These are phyloP conservation scores for Lagenidium giganteum DNA, from an alignment of 352 stramenopile genomes.

Conservation along the genomic window DNA sequence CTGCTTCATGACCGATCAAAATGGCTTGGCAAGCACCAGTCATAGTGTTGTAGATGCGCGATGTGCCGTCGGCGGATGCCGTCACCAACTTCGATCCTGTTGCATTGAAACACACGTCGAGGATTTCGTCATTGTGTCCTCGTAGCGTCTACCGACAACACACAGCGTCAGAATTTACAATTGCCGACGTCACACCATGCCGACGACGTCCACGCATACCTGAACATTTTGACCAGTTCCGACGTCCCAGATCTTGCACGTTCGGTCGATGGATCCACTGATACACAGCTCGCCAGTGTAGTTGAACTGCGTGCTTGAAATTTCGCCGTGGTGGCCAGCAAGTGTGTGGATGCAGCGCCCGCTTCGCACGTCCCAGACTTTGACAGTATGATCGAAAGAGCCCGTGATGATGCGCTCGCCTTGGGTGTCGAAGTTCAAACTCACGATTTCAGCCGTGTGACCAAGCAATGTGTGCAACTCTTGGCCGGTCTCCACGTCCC, in stretches of 20 bases:
- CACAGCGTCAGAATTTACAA: not conserved
- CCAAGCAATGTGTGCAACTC: conserved; percentile 92
- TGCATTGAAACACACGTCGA: conserved; percentile 94
- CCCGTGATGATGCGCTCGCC: conserved; percentile 92
- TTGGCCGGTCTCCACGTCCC: conserved; percentile 93
- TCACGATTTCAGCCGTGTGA: conserved; percentile 94
- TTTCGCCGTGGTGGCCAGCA: conserved; percentile 92
- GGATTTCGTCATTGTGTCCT: conserved; percentile 94
- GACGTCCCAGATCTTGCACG: conserved; percentile 94
- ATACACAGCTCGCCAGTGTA: conserved; percentile 91
- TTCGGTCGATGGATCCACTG: conserved; percentile 92
- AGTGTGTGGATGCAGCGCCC: conserved; percentile 90
- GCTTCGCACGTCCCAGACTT: conserved; percentile 85
- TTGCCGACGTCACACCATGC: not conserved
- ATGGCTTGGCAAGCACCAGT: conserved; percentile 93
- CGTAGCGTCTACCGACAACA: conserved; percentile 70
- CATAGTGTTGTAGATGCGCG: conserved; percentile 95
- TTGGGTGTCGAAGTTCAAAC: conserved; percentile 92
- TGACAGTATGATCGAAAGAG: conserved; percentile 95
- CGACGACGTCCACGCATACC: conserved; percentile 6
- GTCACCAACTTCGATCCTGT: conserved; percentile 94
- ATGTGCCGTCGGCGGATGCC: conserved; percentile 90
- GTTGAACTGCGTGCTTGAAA: conserved; percentile 94
- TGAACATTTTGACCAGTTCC: conserved; percentile 88
- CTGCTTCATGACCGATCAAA: conserved; percentile 92